phyloP scores from a whole-genome alignment of 208 protist genomes.

The Endotrypanum monterogeii region DNA sequence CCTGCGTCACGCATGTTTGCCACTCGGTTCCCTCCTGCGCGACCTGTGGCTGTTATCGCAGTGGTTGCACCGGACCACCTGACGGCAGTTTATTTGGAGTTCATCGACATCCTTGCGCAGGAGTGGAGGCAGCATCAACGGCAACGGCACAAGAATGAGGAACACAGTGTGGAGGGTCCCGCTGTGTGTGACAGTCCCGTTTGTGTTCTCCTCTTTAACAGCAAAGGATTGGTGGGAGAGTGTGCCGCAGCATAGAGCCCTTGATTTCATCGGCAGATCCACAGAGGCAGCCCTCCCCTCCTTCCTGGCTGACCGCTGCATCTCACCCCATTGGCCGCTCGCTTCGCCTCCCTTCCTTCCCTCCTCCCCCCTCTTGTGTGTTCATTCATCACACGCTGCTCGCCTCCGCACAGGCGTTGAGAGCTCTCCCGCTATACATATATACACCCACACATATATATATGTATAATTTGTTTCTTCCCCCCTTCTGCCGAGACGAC shows the following conservation, averaged over 20 bases:
- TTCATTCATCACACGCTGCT: neutral
- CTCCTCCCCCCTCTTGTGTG: neutral
- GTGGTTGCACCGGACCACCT: conserved; percentile 45
- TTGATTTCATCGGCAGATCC: neutral
- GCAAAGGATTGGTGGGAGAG: conserved; percentile 5
- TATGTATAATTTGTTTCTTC: too few relatives aligned
- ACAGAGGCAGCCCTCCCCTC: too few relatives aligned
- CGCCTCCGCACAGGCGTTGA: neutral
- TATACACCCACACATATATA: too few relatives aligned
- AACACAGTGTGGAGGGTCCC: too few relatives aligned
- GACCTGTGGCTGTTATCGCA: conserved; percentile 23
- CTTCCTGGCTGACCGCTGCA: too few relatives aligned
- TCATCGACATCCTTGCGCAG: conserved; percentile 17
- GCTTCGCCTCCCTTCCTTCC: neutral
- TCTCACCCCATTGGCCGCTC: neutral
- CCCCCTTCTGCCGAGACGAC: too few relatives aligned
- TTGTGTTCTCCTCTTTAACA: conserved; percentile 28
- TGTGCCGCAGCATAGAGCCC: neutral
- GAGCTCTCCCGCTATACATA: too few relatives aligned
- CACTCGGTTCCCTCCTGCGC: neutral
- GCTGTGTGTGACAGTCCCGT: conserved; percentile 2
- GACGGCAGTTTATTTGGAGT: conserved; percentile 29
- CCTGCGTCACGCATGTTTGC: neutral
- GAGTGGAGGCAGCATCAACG: neutral
- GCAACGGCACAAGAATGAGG: too few relatives aligned